A percentile compares a stretch with the other conserved stretches of the same genome.
These are phyloP conservation scores for Arthrobotrys iridis DNA, from an alignment of 2,329 filamentous ascomycete species.

Conservation along the genomic window DNA sequence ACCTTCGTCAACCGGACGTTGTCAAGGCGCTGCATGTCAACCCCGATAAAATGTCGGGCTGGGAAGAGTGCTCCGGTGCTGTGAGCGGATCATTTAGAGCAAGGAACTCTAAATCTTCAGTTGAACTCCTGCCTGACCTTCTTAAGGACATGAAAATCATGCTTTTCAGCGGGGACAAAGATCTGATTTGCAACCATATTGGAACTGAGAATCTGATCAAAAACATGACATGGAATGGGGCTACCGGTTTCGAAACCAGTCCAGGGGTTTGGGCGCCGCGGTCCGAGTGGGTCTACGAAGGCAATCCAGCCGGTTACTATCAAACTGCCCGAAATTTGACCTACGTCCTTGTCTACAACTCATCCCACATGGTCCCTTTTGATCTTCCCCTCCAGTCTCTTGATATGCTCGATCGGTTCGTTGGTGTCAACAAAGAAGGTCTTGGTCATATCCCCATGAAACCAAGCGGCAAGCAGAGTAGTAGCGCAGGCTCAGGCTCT, in stretches of 20 bases:
- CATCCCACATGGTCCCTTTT: conserved; percentile 98
- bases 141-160: conserved; percentile 80
- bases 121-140: conserved; percentile 79
- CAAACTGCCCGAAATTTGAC: conserved; percentile 95
- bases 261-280: conserved; percentile 92
- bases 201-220: conserved; percentile 91
- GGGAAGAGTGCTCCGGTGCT: conserved; percentile 86
- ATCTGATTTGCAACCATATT: conserved; percentile 96
- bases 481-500: conserved; percentile 85
- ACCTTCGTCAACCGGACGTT: conserved; percentile 84
- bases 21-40: conserved; percentile 82
- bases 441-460: conserved; percentile 84
- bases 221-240: conserved; percentile 90
- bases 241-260: conserved; percentile 83
- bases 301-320: conserved; percentile 86
- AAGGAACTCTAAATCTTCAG: conserved; percentile 75
- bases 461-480: conserved; percentile 63
- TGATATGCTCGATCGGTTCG: conserved; percentile 97
- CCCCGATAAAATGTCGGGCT: conserved; percentile 81
- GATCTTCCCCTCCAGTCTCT: conserved; percentile 85
- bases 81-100: conserved; percentile 78
- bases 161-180: conserved; percentile 91
- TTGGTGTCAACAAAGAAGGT: conserved; percentile 87
- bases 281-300: conserved; percentile 92
- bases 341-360: conserved; percentile 94